Conservation (phyloP, 345 rosid genomes). For the Ceriops decandra region DNA sequence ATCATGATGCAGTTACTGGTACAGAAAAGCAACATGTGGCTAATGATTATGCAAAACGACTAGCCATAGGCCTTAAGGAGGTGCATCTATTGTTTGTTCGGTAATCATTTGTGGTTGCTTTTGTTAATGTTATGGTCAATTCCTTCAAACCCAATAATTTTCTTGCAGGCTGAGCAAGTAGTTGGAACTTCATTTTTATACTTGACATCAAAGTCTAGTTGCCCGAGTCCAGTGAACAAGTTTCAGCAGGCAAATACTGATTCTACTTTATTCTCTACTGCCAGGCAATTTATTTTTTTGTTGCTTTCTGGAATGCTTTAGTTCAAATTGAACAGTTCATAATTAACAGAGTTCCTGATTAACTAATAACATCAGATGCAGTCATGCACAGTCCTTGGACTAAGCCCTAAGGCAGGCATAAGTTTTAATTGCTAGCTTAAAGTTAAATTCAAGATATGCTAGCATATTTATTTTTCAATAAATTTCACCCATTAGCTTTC, state of each 20-base stretch:
- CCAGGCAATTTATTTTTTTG: background rate
- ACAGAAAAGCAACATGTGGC: conserved; percentile 54
- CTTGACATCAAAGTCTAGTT: conserved; percentile 27
- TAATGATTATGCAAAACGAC: conserved; percentile 46
- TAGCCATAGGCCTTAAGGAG: conserved; percentile 42
- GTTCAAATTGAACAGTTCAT: background rate
- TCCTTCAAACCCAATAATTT: conserved; percentile 2
- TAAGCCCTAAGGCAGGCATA: too few relatives aligned
- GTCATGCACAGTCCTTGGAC: too few relatives aligned
- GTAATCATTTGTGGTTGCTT: conserved; percentile 3
- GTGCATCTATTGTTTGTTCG: conserved; percentile 18
- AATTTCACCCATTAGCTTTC: too few relatives aligned
- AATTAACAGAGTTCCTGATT: too few relatives aligned
- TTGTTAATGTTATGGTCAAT: background rate
- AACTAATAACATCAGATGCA: too few relatives aligned
- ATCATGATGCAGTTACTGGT: conserved; percentile 52
- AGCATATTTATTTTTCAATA: too few relatives aligned
- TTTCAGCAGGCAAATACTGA: conserved; percentile 41
- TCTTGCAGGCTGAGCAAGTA: conserved; percentile 38
- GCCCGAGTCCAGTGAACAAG: conserved; percentile 19
- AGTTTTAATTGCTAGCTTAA: too few relatives aligned
- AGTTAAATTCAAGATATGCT: too few relatives aligned
- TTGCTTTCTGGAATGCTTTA: background rate
- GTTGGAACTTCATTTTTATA: conserved; percentile 43
- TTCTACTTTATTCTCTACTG: background rate